Percentiles rank a stretch among this genome's conserved stretches.
These are phyloP conservation scores for Aspergillus sparsus DNA, from an alignment of 495 filamentous ascomycete genomes.

Conservation along the genomic window DNA sequence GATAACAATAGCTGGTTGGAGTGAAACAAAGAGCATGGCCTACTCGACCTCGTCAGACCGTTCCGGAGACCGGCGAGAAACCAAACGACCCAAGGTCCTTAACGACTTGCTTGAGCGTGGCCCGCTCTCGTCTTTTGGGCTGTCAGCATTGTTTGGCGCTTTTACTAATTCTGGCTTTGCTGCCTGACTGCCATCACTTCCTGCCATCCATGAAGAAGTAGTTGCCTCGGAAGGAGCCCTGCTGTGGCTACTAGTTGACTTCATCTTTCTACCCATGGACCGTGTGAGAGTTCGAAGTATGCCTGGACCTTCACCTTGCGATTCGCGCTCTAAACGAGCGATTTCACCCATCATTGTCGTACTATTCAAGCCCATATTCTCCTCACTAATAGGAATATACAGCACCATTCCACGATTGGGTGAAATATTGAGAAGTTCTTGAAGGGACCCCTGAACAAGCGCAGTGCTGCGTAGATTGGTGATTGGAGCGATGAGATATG, in stretches of 20 bases:
- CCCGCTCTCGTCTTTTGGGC: slow-evolving; percentile 14
- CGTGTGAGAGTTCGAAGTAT: slow-evolving; percentile 39
- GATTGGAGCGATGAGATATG: slow-evolving; percentile 65
- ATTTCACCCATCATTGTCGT: slow-evolving; percentile 69
- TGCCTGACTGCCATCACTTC: background rate
- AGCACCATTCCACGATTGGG: slow-evolving; percentile 66
- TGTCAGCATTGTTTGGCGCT: slow-evolving; percentile 4
- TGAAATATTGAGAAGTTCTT: slow-evolving; percentile 64
- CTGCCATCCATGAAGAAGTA: slow-evolving; percentile 22
- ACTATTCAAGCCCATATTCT: slow-evolving; percentile 69
- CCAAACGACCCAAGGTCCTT: slow-evolving; percentile 25
- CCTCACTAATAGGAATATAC: slow-evolving; percentile 68
- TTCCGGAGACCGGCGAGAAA: slow-evolving; percentile 24
- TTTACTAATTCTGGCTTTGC: background rate
- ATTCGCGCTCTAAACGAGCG: slow-evolving; percentile 54
- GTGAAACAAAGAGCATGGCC: slow-evolving; percentile 2
- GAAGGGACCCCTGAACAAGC: slow-evolving; percentile 69
- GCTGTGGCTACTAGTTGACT: slow-evolving; percentile 35
- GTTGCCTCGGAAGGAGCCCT: slow-evolving; percentile 29
- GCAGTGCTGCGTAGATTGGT: slow-evolving; percentile 81
- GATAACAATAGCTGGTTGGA: background rate
- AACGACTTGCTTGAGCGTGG: slow-evolving; percentile 16
- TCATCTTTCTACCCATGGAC: slow-evolving; percentile 40
- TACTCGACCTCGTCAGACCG: slow-evolving; percentile 8
- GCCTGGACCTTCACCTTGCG: slow-evolving; percentile 35